These are phyloP conservation scores for Neurospora sp. DNA, from an alignment of 495 filamentous ascomycete species.

Conservation along the genomic window DNA sequence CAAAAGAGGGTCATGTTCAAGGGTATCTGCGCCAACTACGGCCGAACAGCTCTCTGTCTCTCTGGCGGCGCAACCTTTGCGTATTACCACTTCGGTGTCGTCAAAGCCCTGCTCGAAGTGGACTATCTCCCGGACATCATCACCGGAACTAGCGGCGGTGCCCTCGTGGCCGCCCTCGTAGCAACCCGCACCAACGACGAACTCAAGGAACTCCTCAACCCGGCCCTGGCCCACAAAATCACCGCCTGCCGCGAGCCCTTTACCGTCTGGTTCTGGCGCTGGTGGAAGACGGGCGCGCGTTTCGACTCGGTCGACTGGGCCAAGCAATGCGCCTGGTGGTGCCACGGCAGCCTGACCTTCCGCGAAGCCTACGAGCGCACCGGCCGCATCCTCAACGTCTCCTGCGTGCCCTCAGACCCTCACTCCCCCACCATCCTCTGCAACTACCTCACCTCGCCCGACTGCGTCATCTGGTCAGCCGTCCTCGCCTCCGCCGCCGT, in stretches of 20 bases:
- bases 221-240: constrained; percentile 74
- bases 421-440: constrained; percentile 84
- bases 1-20: constrained; percentile 81
- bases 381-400: constrained; percentile 88
- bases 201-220: constrained; percentile 72
- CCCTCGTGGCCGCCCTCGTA: constrained; percentile 78
- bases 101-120: constrained; percentile 83
- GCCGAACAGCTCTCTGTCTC: constrained; percentile 83
- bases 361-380: constrained; percentile 91
- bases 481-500: constrained; percentile 93
- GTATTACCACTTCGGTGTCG: constrained; percentile 93
- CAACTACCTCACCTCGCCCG: constrained; percentile 88
- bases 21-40: constrained; percentile 81
- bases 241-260: constrained; percentile 73
- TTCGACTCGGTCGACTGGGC: constrained; percentile 96
- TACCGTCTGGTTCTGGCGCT: constrained; percentile 67
- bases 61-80: constrained; percentile 94
- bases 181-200: constrained; percentile 89
- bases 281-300: constrained; percentile 85
- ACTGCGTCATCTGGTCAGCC: constrained; percentile 97
- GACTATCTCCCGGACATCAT: constrained; percentile 83
- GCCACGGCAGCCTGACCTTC: constrained; percentile 82
- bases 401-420: constrained; percentile 93
- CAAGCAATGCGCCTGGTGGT: constrained; percentile 75
- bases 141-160: constrained; percentile 90